Conservation (phyloP, 805 yeast genomes). For the Ogataea paraovalis region DNA sequence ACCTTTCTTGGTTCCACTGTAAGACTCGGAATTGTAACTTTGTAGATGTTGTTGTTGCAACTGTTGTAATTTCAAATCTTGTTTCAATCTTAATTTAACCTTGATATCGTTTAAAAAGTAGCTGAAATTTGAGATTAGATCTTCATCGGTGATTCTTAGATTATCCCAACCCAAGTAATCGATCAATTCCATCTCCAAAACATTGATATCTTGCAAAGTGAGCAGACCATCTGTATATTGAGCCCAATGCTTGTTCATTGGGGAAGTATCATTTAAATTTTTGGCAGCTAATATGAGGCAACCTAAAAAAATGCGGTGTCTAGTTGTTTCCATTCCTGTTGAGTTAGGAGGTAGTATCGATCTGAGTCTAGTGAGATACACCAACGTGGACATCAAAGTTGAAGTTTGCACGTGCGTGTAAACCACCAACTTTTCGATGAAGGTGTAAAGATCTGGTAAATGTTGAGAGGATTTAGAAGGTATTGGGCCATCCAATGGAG, state of each 20-base stretch:
- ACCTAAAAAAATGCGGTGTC: constrained; percentile 89
- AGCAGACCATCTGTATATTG: constrained; percentile 85
- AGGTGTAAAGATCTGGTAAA: constrained; percentile 48
- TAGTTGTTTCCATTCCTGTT: constrained; percentile 86
- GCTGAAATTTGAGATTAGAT: constrained; percentile 62
- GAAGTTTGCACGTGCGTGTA: constrained; percentile 93
- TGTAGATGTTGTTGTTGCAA: constrained; percentile 5
- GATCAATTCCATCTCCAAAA: constrained; percentile 85
- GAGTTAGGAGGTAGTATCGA: constrained; percentile 80
- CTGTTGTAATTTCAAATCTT: constrained; percentile 12
- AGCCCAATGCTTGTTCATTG: constrained; percentile 96
- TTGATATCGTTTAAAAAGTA: constrained; percentile 78
- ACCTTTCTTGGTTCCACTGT: background rate
- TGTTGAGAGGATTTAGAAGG: constrained; percentile 17
- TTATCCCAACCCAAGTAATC: constrained; percentile 78
- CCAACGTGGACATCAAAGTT: constrained; percentile 88
- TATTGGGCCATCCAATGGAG: constrained; percentile 27
- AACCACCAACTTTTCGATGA: constrained; percentile 68
- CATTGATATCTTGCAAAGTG: constrained; percentile 73
- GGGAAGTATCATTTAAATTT: constrained; percentile 87
- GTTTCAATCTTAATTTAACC: constrained; percentile 35
- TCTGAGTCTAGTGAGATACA: constrained; percentile 75
- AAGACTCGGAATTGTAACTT: background rate
- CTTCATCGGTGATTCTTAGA: constrained; percentile 63
- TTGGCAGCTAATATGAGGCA: constrained; percentile 90